Evolutionary conservation across 768 basidiomycete genomes (phyloP).

Genomic region (Collybiopsis confluens): DNA sequence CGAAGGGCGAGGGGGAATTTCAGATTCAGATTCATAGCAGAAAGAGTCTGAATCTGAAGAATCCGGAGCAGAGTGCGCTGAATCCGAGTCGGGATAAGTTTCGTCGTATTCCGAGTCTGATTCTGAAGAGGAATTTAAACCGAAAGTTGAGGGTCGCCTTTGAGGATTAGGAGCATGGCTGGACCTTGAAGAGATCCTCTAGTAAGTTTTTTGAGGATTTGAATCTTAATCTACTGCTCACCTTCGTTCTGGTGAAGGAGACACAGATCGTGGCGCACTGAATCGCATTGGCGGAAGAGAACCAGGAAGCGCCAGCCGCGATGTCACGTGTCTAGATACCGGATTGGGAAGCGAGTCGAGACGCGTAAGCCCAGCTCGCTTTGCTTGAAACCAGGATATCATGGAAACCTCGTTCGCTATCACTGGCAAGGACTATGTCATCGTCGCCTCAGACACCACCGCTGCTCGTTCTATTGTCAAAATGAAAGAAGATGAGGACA

Average conservation of each 20-base stretch:
- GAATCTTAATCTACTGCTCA: slow-evolving; percentile 14
- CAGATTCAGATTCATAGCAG: slow-evolving; percentile 40
- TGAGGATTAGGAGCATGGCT: slow-evolving; percentile 16
- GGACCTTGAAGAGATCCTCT: neutral
- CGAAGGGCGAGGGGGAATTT: slow-evolving; percentile 30
- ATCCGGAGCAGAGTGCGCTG: slow-evolving; percentile 29
- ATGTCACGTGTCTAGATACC: too few relatives aligned
- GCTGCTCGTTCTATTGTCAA: slow-evolving; percentile 91
- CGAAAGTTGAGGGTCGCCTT: slow-evolving; percentile 46
- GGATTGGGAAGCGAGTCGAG: neutral
- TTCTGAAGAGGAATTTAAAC: slow-evolving; percentile 48
- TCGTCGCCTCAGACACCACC: slow-evolving; percentile 89
- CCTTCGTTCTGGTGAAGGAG: slow-evolving; percentile 45
- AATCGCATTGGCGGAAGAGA: slow-evolving; percentile 49
- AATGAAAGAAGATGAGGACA: slow-evolving; percentile 97
- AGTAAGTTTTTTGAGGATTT: neutral
- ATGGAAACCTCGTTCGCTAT: slow-evolving; percentile 94
- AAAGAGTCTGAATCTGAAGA: slow-evolving; percentile 32
- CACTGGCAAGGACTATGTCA: slow-evolving; percentile 89
- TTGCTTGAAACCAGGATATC: neutral
- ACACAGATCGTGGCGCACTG: slow-evolving; percentile 46
- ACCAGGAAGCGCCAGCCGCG: too few relatives aligned
- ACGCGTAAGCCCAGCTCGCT: neutral
- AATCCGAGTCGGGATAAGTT: slow-evolving; percentile 20
- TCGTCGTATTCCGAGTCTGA: slow-evolving; percentile 27